Base-by-base conservation (phyloP, 176 grass and related monocot species). In the Lolium rigidum region DNA sequence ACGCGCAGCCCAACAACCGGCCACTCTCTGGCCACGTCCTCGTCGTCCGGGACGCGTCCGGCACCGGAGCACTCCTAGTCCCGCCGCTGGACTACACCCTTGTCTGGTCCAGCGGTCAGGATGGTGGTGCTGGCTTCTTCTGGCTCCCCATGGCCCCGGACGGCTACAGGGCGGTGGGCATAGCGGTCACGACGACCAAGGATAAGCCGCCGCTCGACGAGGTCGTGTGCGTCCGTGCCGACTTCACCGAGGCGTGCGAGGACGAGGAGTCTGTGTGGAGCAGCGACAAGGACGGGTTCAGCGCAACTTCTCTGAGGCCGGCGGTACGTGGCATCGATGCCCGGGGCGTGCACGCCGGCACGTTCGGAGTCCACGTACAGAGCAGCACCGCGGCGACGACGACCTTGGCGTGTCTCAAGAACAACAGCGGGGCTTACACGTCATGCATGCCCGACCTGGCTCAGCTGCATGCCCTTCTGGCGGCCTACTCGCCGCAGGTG, bases 71-170 rank as follows among this genome's bases (percentile, higher is more conserved):
- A 0, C 13, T 83, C 51, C 95, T 94, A 0, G 89, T 87, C 0
- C 60, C 61, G 80, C 90, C 93, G 3, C 4, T 89, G 5, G 91
- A 93, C 74, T 93, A 88, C 79, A 80, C 82, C 5, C 91, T 91
- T 37, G 82, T 94, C 48, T 98, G 92, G 96, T 94, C 86, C 82
- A 95, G 92, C 79, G 92, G 90, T 79, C 85, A 85, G 44, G 94
- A 89, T 39, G 88, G 83, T 22, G 88, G 86, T 6, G 52, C 77
- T 44, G 88, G 81, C 74, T 87, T 86, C 86, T 94, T 98, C 85
- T 98, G 96, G 96, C 86, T 95, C 51, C 87, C 87, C 21, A 25
- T 22, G 74, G 43, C 93, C 2, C 71, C 91, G 0, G 90, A 90
- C 0, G 88, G 86, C 13, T 92, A 92, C 83, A 92, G 9, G 78